These are phyloP conservation scores for Tuber umbilicatum DNA, from an alignment of 495 filamentous ascomycete species.

Conservation along the genomic window DNA sequence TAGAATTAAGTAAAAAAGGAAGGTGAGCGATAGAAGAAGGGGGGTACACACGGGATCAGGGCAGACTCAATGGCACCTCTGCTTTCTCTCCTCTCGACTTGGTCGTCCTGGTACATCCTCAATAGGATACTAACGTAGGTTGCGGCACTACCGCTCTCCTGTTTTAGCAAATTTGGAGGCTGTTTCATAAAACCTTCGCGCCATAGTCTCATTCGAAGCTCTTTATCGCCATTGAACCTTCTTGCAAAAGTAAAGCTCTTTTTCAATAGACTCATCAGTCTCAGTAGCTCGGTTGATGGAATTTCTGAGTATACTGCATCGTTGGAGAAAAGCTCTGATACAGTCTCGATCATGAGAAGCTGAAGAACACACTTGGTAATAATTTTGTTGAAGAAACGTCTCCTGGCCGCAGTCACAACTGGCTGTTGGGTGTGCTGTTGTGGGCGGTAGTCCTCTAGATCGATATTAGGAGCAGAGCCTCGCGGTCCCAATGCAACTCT, in stretches of 20 bases:
- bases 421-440: constrained; percentile 73
- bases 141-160: constrained; percentile 83
- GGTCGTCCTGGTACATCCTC: constrained; percentile 90
- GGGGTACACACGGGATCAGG: constrained; percentile 65
- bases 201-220: constrained; percentile 89
- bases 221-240: constrained; percentile 95
- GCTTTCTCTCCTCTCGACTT: constrained; percentile 70
- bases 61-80: constrained; percentile 78
- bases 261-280: constrained; percentile 87
- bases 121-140: constrained; percentile 92
- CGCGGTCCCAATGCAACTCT: constrained; percentile 8
- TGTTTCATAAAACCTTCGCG: constrained; percentile 99
- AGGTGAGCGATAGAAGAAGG: not conserved
- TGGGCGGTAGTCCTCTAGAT: constrained; percentile 85
- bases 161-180: constrained; percentile 96
- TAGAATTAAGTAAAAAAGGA: not conserved
- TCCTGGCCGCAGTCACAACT: constrained; percentile 80
- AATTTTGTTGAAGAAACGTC: constrained; percentile 98
- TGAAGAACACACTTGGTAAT: constrained; percentile 98
- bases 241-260: constrained; percentile 93
- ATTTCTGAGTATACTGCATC: constrained; percentile 92
- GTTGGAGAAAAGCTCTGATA: constrained; percentile 96
- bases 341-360: constrained; percentile 97
- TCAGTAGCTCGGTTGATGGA: constrained; percentile 76
- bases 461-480: constrained; percentile 44